Base-by-base conservation (phyloP, 257 asterid genomes). In the Nicotiana obtusifolia region DNA sequence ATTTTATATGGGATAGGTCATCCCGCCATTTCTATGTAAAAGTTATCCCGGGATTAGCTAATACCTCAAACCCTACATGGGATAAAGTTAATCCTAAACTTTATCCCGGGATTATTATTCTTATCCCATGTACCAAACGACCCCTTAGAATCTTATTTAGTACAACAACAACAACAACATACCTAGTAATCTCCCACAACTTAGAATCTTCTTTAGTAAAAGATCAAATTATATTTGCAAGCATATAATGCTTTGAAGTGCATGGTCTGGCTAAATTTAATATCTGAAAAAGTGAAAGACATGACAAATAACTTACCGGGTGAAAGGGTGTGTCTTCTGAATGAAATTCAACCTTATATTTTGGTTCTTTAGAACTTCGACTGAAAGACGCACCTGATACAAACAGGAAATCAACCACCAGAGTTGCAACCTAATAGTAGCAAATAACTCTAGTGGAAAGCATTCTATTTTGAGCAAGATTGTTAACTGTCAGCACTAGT, bases 311-410 rank as follows among this genome's bases (percentile, higher is more conserved):
- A 85, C 98, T 90, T 87, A 96, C 99, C 61, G 94, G 97, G 80
- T 82, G 89, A 86, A 87, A 96, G 80, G 97, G 93, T 15, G 95
- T 86, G 57, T 94, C 97, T 88, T 91, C 95, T 59, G 91, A 73
- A 89, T 94, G 98, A 82, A 93, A 96, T 83, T 96, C 95, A 30
- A 96, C 92, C 76, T 84, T 88, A 89, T 93, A 96, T 84, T 94
- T 96, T 2, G 98, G 99, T 81, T 96, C 99, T 68, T 93, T 90
- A 54, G 98, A 90, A 88, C 92, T 90, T 85, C 93, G 93, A 83
- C 93, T 91, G 83, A 91, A 89, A 69, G 91, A 87, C 80, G 89
- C 90, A 81, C 97, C 99, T 93, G 85, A 77, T 82, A 66, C 76
- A 82, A 82, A 66, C 22, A 66, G 26, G 37, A 47, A 41, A 60